phyloP scores from a whole-genome alignment of 2,329 filamentous ascomycete genomes.

The Trichophyton rubrum region DNA sequence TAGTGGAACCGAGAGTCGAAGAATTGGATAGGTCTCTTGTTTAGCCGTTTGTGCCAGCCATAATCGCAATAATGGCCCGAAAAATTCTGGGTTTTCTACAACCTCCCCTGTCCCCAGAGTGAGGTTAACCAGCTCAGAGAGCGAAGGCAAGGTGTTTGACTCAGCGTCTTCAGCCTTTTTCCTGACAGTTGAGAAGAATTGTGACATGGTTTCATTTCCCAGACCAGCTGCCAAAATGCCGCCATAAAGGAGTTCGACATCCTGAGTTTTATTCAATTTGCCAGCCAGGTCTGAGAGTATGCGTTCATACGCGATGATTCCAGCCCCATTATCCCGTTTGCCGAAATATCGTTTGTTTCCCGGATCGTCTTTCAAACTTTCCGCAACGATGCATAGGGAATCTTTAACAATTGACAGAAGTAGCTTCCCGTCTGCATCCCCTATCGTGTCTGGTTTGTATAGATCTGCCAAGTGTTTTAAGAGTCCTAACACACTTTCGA shows the following conservation, averaged over 20 bases:
- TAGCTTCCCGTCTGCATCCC: slow-evolving; percentile 50
- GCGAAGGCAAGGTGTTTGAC: slow-evolving; percentile 9
- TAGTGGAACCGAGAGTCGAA: slow-evolving; percentile 49
- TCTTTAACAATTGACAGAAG: slow-evolving; percentile 55
- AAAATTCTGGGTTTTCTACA: slow-evolving; percentile 30
- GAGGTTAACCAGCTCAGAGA: slow-evolving; percentile 21
- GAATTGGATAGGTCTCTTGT: slow-evolving; percentile 30
- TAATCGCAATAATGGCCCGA: slow-evolving; percentile 28
- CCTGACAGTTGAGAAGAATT: slow-evolving; percentile 45
- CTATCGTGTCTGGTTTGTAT: slow-evolving; percentile 52
- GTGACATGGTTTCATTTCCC: slow-evolving; percentile 61
- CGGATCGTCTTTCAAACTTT: slow-evolving; percentile 62
- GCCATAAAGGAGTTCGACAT: slow-evolving; percentile 63
- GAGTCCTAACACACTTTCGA: slow-evolving; percentile 58
- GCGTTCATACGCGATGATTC: slow-evolving; percentile 66
- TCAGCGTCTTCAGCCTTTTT: slow-evolving; percentile 18
- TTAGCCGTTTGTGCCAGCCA: slow-evolving; percentile 49
- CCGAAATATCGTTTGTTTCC: slow-evolving; percentile 84
- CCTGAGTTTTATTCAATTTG: slow-evolving; percentile 35
- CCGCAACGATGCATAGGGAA: slow-evolving; percentile 51
- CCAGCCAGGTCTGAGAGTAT: slow-evolving; percentile 52
- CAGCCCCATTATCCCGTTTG: slow-evolving; percentile 59
- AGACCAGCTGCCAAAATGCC: slow-evolving; percentile 69
- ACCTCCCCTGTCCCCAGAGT: slow-evolving; percentile 31
- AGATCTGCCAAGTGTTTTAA: slow-evolving; percentile 60